Percentiles rank a stretch among this genome's conserved stretches.
Conservation (phyloP, 306 rosid species). For the Cicer chorassanicum region DNA sequence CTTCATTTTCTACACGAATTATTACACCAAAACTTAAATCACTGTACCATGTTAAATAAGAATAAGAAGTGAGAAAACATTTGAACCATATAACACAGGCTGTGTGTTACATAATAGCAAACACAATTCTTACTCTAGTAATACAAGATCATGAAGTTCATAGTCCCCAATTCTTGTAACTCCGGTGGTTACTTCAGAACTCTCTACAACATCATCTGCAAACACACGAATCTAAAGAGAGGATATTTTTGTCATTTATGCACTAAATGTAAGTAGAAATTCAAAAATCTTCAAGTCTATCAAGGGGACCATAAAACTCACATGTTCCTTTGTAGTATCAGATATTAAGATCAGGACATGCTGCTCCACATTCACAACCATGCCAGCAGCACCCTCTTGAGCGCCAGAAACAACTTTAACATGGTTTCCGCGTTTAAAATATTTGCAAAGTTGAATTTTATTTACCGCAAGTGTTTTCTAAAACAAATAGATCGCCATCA, state of each 20-base stretch:
- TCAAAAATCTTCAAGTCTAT: not conserved
- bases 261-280: slow-evolving; percentile 22
- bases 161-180: slow-evolving; percentile 89
- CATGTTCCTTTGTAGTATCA: slow-evolving; percentile 93
- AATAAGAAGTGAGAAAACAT: slow-evolving; percentile 40
- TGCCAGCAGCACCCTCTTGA: slow-evolving; percentile 96
- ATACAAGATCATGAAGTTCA: slow-evolving; percentile 97
- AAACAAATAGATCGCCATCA: slow-evolving; percentile 17
- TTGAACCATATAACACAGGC: slow-evolving; percentile 23
- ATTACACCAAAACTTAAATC: slow-evolving; percentile 90
- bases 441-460: slow-evolving; percentile 91
- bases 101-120: not conserved
- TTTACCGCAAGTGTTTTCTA: slow-evolving; percentile 85
- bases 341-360: slow-evolving; percentile 90
- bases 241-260: slow-evolving; percentile 39
- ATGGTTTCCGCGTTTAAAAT: slow-evolving; percentile 96
- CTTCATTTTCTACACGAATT: slow-evolving; percentile 95
- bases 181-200: slow-evolving; percentile 96
- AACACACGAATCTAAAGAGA: slow-evolving; percentile 83
- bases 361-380: slow-evolving; percentile 95
- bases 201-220: slow-evolving; percentile 99
- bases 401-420: slow-evolving; percentile 95
- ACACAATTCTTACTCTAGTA: slow-evolving; percentile 73
- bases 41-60: slow-evolving; percentile 59
- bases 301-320: slow-evolving; percentile 51